phyloP scores from a whole-genome alignment of 805 yeast species.

The Metschnikowia continentalis region DNA sequence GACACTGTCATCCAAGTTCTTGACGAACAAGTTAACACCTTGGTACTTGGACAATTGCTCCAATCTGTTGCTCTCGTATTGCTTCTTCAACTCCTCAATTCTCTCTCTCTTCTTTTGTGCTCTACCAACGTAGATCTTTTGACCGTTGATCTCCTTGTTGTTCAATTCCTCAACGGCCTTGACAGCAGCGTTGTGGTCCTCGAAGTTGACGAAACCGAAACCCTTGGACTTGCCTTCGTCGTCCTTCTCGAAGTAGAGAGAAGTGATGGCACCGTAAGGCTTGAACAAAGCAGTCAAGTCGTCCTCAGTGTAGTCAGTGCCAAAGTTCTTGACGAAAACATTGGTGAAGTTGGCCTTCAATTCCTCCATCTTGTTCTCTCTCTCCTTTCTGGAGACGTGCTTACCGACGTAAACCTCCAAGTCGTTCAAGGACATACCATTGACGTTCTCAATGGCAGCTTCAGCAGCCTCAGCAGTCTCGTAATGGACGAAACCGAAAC shows the following conservation, averaged over 20 bases:
- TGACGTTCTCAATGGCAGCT: conserved; percentile 93
- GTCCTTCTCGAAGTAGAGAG: conserved; percentile 75
- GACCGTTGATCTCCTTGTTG: conserved; percentile 80
- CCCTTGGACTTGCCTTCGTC: conserved; percentile 88
- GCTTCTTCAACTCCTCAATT: conserved; percentile 89
- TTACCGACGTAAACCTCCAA: conserved; percentile 94
- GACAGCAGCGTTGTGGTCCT: conserved; percentile 79
- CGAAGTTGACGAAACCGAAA: conserved; percentile 93
- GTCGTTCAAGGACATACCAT: conserved; percentile 97
- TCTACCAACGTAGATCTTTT: conserved; percentile 90
- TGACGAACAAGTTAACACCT: conserved; percentile 94
- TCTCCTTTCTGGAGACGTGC: conserved; percentile 88
- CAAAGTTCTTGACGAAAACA: conserved; percentile 90
- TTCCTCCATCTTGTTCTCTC: conserved; percentile 89
- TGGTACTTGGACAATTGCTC: conserved; percentile 93
- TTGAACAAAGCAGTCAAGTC: conserved; percentile 70
- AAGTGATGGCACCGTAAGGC: conserved; percentile 76
- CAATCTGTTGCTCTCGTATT: conserved; percentile 85
- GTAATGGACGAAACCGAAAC: conserved; percentile 97
- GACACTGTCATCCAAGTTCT: conserved; percentile 91
- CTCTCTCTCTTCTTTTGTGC: conserved; percentile 99
- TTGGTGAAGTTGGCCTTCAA: conserved; percentile 92
- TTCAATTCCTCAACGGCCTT: conserved; percentile 90
- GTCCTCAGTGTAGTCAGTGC: conserved; percentile 61
- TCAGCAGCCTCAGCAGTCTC: conserved; percentile 88